Evolutionary conservation across 305 asterid genomes (phyloP), one percentile per base, ranked within the genome.

Genomic region (Fraxinus paxiana): DNA sequence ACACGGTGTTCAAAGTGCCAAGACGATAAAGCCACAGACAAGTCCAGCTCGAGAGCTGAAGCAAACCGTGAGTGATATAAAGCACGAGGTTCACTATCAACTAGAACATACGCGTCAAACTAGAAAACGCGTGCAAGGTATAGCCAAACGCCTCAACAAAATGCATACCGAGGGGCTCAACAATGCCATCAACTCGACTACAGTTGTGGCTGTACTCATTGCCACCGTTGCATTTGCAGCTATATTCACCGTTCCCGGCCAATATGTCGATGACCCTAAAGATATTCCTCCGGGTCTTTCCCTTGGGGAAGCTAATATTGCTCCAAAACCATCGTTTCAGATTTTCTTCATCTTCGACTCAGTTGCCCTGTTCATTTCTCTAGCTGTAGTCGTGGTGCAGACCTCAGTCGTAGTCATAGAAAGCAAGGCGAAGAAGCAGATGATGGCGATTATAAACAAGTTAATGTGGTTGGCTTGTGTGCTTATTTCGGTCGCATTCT

Each of bases 401-500:
- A 84, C 87, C 20, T 81, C 87, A 1, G 79, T 84, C n/a, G 87
- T 84, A 59, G 87, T 73, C 17, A 84, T 81, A 37, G 87, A 84
- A 78, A 84, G 85, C 85, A 73, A 43, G 46, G 87, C 87, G 2
- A 84, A 84, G 87, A 84, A 77, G 78, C 81, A 81, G 54, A 70
- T 84, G 85, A 84, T 81, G 87, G 79, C 87, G 0, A 65, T 84
- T 12, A 84, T 84, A 31, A 84, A 84, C 81, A 84, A 84, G 82
- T 24, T 84, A 22, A 81, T 84, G 87, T 84, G 87, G 87, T 67
- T 84, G 78, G 87, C 87, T 15, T 81, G 87, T 46, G 76, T 84
- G 82, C 81, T 84, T 38, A 34, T 84, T 13, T 80, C 87, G 6
- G 80, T 84, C 8, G 83, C 87, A n/a, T 84, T 77, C 78, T 78